These are phyloP conservation scores for Solanum pimpinellifolium DNA, from an alignment of 257 asterid genomes.

Conservation along the genomic window DNA sequence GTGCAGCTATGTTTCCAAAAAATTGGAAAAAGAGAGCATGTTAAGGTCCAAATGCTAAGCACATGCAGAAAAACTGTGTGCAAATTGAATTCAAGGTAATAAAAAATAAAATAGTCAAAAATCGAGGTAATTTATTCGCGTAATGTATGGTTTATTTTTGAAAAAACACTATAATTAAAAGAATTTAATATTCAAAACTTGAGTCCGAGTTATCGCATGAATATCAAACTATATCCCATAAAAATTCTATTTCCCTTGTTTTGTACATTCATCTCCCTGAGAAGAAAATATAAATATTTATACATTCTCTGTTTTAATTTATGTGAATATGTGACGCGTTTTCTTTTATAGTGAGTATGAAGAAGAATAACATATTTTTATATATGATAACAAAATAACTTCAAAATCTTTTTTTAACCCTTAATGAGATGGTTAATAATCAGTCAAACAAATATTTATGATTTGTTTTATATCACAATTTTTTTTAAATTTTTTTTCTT, in stretches of 20 bases:
- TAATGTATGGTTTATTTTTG: too few relatives aligned
- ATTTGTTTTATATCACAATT: too few relatives aligned
- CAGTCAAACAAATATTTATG: too few relatives aligned
- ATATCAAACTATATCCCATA: neutral
- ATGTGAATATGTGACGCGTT: neutral
- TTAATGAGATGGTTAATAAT: too few relatives aligned
- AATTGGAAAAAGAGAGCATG: neutral
- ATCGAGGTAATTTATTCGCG: neutral
- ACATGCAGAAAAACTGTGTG: neutral
- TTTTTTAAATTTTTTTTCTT: too few relatives aligned
- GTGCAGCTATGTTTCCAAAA: neutral
- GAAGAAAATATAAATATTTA: neutral
- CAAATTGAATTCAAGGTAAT: neutral
- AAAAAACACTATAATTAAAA: fast-evolving
- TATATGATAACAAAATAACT: neutral
- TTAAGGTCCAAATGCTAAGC: neutral
- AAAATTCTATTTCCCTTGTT: neutral
- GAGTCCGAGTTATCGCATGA: neutral
- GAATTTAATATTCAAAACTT: too few relatives aligned
- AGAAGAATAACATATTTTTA: neutral
- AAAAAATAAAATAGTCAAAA: too few relatives aligned
- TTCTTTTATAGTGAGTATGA: too few relatives aligned
- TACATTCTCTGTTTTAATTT: too few relatives aligned
- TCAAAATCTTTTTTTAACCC: neutral
- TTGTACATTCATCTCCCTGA: neutral